Evolutionary conservation across 805 yeast species (phyloP), one percentile per base, ranked within the genome.

Genomic region (Komagataella populi): DNA sequence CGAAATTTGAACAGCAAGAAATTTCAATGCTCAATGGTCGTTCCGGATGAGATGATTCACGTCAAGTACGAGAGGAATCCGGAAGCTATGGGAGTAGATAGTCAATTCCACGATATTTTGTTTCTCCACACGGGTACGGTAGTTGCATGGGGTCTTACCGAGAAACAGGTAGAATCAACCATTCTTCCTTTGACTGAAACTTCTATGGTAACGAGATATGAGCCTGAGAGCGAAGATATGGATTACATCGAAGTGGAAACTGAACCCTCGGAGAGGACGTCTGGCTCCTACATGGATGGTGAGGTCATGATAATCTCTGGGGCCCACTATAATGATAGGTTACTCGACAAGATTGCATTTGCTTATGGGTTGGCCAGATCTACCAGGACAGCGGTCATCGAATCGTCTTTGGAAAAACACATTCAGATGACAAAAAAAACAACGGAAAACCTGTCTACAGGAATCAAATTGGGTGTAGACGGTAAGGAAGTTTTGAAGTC

Each of bases 281-380:
- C 39, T 12, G 39, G 39, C 39, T 75, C 76, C 48, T 69, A 73
- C 50, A 71, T 84, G 68, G 74, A 75, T 23, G 86, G 85, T 6
- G 96, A 89, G 55, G 74, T 84, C 2, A 77, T 89, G 48, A 72
- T 84, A 18, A 72, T 89, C n/a, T 77, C 75, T 54, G 82, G 81
- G 1, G 58, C 63, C 1, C 69, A 70, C 6, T 57, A 59, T 4
- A 67, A 71, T n/a, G 72, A 77, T 54, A 72, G 76, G 44, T 59
- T 83, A 43, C 66, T 86, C 44, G 95, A 88, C 60, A 87, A 84
- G 67, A 84, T 89, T 7, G 96, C 96, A 0, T 89, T 89, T 64
- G 83, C 96, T 1, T 82, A 87, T 51, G 96, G 96, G 0, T 68
- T 90, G 36, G 83, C 96, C 0, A 68, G 96, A 57, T 86, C 95